Evolutionary conservation across 2,329 filamentous ascomycete genomes (phyloP).

Genomic region (Neurospora sp.): DNA sequence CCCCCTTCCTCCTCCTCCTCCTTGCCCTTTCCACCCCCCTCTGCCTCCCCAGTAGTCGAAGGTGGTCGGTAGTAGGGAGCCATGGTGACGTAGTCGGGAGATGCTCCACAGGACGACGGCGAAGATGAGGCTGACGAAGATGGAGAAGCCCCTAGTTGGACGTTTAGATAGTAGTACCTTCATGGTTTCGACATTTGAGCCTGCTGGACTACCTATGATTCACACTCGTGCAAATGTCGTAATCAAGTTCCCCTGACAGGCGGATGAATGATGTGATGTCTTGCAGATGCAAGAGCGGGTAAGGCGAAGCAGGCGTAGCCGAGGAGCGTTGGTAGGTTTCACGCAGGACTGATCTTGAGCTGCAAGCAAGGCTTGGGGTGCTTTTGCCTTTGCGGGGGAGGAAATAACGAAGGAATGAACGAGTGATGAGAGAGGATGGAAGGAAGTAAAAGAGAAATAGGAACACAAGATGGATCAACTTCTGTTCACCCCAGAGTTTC

Average conservation of each 20-base stretch:
- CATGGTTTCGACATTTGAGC: constrained; percentile 7
- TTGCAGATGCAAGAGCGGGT: neutral
- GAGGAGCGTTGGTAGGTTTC: neutral
- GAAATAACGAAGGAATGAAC: neutral
- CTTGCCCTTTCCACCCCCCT: neutral
- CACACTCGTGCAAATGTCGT: neutral
- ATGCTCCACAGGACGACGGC: constrained; percentile 11
- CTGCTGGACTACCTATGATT: neutral
- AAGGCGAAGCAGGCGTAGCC: neutral
- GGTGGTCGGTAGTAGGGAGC: constrained; percentile 3
- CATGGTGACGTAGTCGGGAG: constrained; percentile 9
- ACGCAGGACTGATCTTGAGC: neutral
- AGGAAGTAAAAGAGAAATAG: neutral
- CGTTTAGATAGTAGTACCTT: constrained; percentile 11
- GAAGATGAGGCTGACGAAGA: constrained; percentile 12
- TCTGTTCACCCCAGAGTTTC: neutral
- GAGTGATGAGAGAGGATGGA: neutral
- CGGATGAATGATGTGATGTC: neutral
- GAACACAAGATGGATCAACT: neutral
- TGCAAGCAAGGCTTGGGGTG: neutral
- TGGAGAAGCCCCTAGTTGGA: constrained; percentile 10
- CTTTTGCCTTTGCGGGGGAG: neutral
- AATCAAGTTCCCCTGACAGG: neutral
- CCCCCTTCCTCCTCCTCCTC: neutral
- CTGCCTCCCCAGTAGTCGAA: neutral